phyloP scores from a whole-genome alignment of 352 stramenopile species.

The Pythium sp. region DNA sequence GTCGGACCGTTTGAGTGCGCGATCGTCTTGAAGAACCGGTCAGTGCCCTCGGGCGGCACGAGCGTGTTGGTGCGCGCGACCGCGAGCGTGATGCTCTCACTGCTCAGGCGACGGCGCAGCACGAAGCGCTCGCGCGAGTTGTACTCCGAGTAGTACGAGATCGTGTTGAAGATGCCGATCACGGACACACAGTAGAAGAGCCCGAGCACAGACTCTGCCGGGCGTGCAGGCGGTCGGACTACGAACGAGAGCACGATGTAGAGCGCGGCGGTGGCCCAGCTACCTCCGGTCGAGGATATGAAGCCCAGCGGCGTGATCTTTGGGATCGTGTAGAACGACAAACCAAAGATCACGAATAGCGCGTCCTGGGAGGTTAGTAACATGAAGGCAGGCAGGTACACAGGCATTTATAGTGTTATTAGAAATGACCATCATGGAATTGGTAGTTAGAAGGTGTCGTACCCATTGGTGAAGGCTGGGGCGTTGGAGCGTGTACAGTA shows the following conservation, averaged over 20 bases:
- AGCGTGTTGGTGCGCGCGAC: slow-evolving; percentile 58
- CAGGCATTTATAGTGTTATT: not conserved
- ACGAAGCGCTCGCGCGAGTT: slow-evolving; percentile 80
- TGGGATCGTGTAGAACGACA: slow-evolving; percentile 85
- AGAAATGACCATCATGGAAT: not conserved
- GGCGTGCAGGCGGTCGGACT: slow-evolving; percentile 39
- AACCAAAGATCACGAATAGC: slow-evolving; percentile 78
- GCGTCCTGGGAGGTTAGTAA: slow-evolving; percentile 50
- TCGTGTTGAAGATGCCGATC: slow-evolving; percentile 82
- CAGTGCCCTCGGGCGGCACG: slow-evolving; percentile 13
- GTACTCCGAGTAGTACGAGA: slow-evolving; percentile 86
- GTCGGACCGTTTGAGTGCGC: slow-evolving; percentile 48
- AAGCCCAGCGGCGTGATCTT: slow-evolving; percentile 83
- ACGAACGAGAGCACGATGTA: slow-evolving; percentile 57
- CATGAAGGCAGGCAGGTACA: not conserved
- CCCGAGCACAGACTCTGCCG: slow-evolving; percentile 53
- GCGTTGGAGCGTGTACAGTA: slow-evolving; percentile 69
- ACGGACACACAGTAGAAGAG: slow-evolving; percentile 71
- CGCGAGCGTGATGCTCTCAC: slow-evolving; percentile 76
- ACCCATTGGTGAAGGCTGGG: slow-evolving; percentile 82
- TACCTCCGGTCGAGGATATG: slow-evolving; percentile 68
- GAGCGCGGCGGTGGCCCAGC: slow-evolving; percentile 56
- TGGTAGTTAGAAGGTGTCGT: not conserved
- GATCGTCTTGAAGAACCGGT: slow-evolving; percentile 19
- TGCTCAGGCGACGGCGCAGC: slow-evolving; percentile 55